phyloP scores from a whole-genome alignment of 1,284 basidiomycete species.

The Rhodotorula sp. region DNA sequence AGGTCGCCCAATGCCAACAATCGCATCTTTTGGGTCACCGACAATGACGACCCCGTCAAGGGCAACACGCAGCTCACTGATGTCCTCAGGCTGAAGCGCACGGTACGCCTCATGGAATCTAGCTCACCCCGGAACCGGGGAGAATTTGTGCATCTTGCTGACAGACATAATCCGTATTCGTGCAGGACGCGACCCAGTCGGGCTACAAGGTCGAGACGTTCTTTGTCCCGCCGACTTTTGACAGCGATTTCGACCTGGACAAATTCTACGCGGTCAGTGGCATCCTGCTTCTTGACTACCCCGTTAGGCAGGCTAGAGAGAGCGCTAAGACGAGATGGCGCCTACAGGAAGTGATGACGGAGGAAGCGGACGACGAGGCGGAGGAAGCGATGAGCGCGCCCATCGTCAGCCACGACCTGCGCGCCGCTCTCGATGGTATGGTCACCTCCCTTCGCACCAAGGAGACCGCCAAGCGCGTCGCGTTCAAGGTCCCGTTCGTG shows the following conservation, averaged over 20 bases:
- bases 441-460: conserved; percentile 46
- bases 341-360: conserved; percentile 31
- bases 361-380: conserved; percentile 28
- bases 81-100: conserved; percentile 13
- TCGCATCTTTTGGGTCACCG: conserved; percentile 89
- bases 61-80: conserved; percentile 20
- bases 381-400: conserved; percentile 16
- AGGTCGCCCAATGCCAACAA: conserved; percentile 73
- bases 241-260: conserved; percentile 68
- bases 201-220: conserved; percentile 85
- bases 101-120: not conserved
- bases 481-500: conserved; percentile 77
- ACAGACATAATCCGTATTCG: not conserved
- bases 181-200: conserved; percentile 74
- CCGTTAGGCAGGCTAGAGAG: too few relatives aligned
- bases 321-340: not conserved
- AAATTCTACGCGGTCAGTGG: conserved; percentile 77
- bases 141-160: not conserved
- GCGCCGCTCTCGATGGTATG: conserved; percentile 43
- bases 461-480: conserved; percentile 81
- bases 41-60: conserved; percentile 68
- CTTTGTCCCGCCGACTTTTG: conserved; percentile 66
- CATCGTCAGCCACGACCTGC: conserved; percentile 29
- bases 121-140: not conserved
- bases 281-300: too few relatives aligned